A percentile compares a stretch with the other conserved stretches of the same genome.
Evolutionary conservation across 768 basidiomycete species (phyloP).

Genomic region (Rhodotorula diobovata): DNA sequence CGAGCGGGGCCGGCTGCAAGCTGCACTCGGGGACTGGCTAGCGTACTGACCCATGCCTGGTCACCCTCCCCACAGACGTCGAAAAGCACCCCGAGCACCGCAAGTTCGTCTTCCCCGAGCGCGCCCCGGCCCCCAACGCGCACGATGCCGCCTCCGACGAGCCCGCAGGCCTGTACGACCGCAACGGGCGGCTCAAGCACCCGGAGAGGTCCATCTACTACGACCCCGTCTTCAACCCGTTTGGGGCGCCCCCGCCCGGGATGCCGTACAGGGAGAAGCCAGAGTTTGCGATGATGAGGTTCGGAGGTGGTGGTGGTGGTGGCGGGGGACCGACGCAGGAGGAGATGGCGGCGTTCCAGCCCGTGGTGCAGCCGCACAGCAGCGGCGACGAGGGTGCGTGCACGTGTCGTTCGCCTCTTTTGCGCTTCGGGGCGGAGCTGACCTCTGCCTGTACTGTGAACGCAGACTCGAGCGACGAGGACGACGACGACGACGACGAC

Average conservation of each 20-base stretch:
- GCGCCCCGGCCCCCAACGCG: constrained; percentile 40
- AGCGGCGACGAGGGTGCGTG: neutral
- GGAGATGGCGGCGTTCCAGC: constrained; percentile 31
- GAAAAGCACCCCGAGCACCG: constrained; percentile 89
- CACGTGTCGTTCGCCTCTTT: neutral
- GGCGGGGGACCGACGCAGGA: constrained; percentile 22
- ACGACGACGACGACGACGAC: constrained; percentile 67
- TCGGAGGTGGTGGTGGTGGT: neutral
- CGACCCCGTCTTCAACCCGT: constrained; percentile 88
- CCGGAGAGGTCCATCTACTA: constrained; percentile 71
- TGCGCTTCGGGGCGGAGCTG: neutral
- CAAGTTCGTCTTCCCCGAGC: constrained; percentile 64
- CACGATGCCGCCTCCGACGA: constrained; percentile 50
- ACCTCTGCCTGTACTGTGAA: constrained; percentile 54
- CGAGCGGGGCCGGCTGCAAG: no score
- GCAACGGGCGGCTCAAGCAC: constrained; percentile 50
- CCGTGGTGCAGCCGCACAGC: neutral
- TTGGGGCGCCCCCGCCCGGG: constrained; percentile 86
- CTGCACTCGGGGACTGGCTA: no score
- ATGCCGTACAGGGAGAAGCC: constrained; percentile 80
- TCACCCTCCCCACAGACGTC: constrained; percentile 50
- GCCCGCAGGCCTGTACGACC: constrained; percentile 31
- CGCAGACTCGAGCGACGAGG: constrained; percentile 51
- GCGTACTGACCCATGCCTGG: neutral
- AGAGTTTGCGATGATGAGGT: constrained; percentile 13